A percentile compares a stretch with the other conserved stretches of the same genome.
phyloP scores from a whole-genome alignment of 129 eudicot genomes.

The Scalesia atractyloides region DNA sequence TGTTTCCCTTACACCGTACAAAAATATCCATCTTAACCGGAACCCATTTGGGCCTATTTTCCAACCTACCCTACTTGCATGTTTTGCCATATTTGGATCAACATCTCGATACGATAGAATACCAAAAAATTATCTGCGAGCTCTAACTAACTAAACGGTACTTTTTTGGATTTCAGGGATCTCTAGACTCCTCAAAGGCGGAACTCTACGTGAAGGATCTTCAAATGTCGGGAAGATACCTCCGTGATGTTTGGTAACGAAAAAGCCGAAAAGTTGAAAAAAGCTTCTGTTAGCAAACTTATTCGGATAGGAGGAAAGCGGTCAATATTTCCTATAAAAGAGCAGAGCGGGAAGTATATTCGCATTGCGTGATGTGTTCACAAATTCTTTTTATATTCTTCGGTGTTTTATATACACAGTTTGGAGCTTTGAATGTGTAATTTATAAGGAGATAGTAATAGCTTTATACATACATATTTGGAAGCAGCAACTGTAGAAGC shows the following conservation, averaged over 20 bases:
- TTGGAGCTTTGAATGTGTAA: not conserved
- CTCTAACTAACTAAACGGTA: not conserved
- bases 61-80: too few relatives aligned
- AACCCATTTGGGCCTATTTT: too few relatives aligned
- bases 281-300: not conserved
- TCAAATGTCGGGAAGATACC: slow-evolving; percentile 12
- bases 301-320: not conserved
- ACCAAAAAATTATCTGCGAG: too few relatives aligned
- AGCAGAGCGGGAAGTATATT: not conserved
- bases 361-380: not conserved
- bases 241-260: slow-evolving; percentile 8
- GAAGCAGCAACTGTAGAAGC: not conserved
- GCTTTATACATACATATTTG: slow-evolving; percentile 3
- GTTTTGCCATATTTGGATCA: too few relatives aligned
- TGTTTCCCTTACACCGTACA: too few relatives aligned
- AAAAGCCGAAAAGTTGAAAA: not conserved
- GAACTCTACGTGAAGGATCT: slow-evolving; percentile 8
- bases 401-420: not conserved
- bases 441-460: not conserved
- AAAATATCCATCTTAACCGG: too few relatives aligned
- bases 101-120: too few relatives aligned
- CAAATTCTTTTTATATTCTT: slow-evolving; percentile 6
- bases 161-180: slow-evolving; percentile 1
- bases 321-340: not conserved
- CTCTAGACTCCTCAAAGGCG: slow-evolving; percentile 8